phyloP scores from a whole-genome alignment of 139 green algal genomes.

The Raphidocelis subcapitata region DNA sequence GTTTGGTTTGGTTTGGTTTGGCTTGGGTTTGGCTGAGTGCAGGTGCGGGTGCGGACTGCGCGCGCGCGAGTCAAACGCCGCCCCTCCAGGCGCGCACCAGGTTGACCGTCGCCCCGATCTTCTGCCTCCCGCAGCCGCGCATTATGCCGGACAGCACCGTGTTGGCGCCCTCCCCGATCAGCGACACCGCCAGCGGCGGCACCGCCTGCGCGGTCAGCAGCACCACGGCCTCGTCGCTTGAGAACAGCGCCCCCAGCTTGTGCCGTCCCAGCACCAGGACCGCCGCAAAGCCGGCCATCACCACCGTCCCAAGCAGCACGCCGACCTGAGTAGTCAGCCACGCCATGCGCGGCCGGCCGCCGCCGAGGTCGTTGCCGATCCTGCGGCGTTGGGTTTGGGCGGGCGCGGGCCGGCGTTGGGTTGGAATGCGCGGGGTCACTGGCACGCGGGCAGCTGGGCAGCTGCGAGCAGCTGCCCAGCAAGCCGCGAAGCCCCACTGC shows the following conservation, averaged over 20 bases:
- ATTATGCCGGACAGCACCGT: slow-evolving; percentile 60
- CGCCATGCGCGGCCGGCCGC: slow-evolving; percentile 43
- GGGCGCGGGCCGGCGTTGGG: too few relatives aligned
- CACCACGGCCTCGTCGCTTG: slow-evolving; percentile 33
- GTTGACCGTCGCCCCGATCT: slow-evolving; percentile 61
- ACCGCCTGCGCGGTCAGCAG: slow-evolving; percentile 49
- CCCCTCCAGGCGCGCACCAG: slow-evolving; percentile 61
- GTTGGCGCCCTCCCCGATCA: slow-evolving; percentile 61
- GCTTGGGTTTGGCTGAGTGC: too few relatives aligned
- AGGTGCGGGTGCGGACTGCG: too few relatives aligned
- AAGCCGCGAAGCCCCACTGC: too few relatives aligned
- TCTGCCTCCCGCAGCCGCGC: slow-evolving; percentile 57
- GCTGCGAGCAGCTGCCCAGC: too few relatives aligned
- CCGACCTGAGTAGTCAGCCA: slow-evolving; percentile 50
- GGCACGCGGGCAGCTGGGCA: too few relatives aligned
- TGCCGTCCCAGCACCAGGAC: slow-evolving; percentile 32
- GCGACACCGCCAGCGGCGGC: slow-evolving; percentile 41
- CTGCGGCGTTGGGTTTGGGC: too few relatives aligned
- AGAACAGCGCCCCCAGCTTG: slow-evolving; percentile 46
- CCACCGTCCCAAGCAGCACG: slow-evolving; percentile 57
- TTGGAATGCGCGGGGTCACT: too few relatives aligned
- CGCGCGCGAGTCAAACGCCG: slow-evolving; percentile 55
- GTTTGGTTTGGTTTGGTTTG: too few relatives aligned
- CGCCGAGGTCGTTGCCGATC: slow-evolving; percentile 67
- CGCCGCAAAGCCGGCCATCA: slow-evolving; percentile 45